Evolutionary conservation across 371 early-diverging fungal species (phyloP), one percentile per base, ranked within the genome.

Genomic region (Syncephalastrum monosporum): DNA sequence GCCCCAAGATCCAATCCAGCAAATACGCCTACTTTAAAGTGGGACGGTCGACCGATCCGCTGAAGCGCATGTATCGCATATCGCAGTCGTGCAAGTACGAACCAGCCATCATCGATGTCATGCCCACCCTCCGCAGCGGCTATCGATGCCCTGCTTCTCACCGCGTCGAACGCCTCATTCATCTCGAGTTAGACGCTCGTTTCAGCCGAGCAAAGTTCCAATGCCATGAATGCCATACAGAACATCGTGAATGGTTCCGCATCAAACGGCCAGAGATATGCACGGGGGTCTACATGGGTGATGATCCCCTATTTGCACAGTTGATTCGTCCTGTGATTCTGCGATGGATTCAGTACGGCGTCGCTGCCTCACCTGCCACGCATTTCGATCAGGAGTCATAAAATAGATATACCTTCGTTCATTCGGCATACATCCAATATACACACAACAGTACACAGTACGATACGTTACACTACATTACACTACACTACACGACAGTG

Each of bases 121-220:
- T 79, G 33, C 82, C 83, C 0, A 67, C 62, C 16, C 58, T 65
- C 19, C 33, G 27, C 10, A 42, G 56, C 4, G 15, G 38, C 3
- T 45, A 63, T 15, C 72, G 65, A 53, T 82, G 81, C 41, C 75
- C 81, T 3, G 58, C 72, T 21, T 61, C 79, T 0, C 78, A 78
- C 54, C 72, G 80, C 15, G 78, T 81, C 1, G 83, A 83, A 50
- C 67, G 73, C 23, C 21, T 83, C n/a, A 79, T 83, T n/a, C 78
- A 77, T 55, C 67, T 81, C n/a, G 83, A 83, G 29, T 47, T 83
- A 23, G 63, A 71, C 44, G 57, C 61, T 19, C 27, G 59, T 21
- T 73, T 60, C 29, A 41, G 50, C 21, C 41, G 50, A 14, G 48
- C 53, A 14, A 69, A 58, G 4, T 67, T 69, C 19, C 70, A 68